Percentiles rank a stretch among this genome's conserved stretches.
Conservation (phyloP, 2,329 filamentous ascomycete genomes). For the Claviceps digitariae region DNA sequence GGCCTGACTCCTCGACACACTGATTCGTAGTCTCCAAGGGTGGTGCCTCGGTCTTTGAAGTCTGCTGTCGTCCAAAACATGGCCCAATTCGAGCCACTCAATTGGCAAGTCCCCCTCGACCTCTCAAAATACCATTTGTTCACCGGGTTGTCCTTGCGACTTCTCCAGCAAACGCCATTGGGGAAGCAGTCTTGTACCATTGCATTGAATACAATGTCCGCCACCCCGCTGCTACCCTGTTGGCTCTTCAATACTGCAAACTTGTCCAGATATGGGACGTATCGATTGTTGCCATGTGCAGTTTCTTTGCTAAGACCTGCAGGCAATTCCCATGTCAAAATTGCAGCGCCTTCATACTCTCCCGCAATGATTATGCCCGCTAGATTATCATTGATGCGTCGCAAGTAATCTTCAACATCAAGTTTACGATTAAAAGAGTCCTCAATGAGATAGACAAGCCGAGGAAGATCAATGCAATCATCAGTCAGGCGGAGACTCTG, state of each 20-base stretch:
- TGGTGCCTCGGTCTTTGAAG: constrained; percentile 39
- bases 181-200: constrained; percentile 89
- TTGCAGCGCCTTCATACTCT: constrained; percentile 89
- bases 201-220: constrained; percentile 90
- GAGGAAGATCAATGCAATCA: constrained; percentile 66
- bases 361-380: constrained; percentile 91
- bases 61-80: constrained; percentile 94
- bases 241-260: constrained; percentile 83
- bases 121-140: constrained; percentile 99
- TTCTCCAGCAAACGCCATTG: constrained; percentile 81
- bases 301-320: constrained; percentile 41
- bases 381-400: constrained; percentile 64
- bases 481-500: constrained; percentile 61
- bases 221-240: constrained; percentile 84
- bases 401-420: constrained; percentile 69
- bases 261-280: constrained; percentile 92
- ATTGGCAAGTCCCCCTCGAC: constrained; percentile 67
- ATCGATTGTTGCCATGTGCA: constrained; percentile 41
- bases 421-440: constrained; percentile 83
- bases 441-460: constrained; percentile 77
- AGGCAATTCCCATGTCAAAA: constrained; percentile 87
- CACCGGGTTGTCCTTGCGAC: constrained; percentile 79
- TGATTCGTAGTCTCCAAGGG: constrained; percentile 55
- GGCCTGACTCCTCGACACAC: constrained; percentile 55
- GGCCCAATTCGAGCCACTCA: constrained; percentile 75